Percentiles rank a stretch among this genome's conserved stretches.
Evolutionary conservation across 805 yeast genomes (phyloP).

Genomic region (Blastobotrys americana): DNA sequence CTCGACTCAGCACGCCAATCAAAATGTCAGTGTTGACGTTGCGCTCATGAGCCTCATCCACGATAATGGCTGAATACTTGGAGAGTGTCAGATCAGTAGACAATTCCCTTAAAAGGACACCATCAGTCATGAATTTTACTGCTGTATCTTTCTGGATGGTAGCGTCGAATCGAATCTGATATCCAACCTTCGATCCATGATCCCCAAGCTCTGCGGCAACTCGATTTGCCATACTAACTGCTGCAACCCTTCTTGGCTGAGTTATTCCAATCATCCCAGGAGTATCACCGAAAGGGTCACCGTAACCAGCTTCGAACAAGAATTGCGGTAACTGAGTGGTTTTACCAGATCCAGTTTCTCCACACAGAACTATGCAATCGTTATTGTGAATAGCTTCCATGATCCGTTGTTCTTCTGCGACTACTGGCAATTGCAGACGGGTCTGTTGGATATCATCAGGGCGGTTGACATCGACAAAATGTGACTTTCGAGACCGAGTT

Average conservation of each 20-base stretch:
- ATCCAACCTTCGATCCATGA: conserved; percentile 73
- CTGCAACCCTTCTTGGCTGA: conserved; percentile 87
- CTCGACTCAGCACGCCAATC: conserved; percentile 89
- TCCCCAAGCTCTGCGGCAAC: conserved; percentile 75
- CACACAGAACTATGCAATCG: conserved; percentile 85
- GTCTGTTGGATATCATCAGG: conserved; percentile 55
- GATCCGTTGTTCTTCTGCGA: conserved; percentile 79
- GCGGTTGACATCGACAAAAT: conserved; percentile 61
- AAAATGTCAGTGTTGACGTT: conserved; percentile 92
- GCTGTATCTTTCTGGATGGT: conserved; percentile 49
- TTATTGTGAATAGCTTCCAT: conserved; percentile 95
- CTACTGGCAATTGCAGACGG: conserved; percentile 77
- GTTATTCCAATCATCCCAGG: conserved; percentile 97
- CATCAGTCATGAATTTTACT: conserved; percentile 92
- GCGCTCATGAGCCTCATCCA: conserved; percentile 98
- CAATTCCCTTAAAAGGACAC: conserved; percentile 89
- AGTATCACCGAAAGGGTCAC: conserved; percentile 47
- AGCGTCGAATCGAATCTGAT: conserved; percentile 82
- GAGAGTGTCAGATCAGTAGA: conserved; percentile 74
- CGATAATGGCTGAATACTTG: conserved; percentile 78
- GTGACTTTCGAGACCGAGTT: conserved; percentile 51
- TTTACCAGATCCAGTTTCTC: conserved; percentile 98
- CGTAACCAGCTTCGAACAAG: conserved; percentile 87
- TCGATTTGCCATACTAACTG: conserved; percentile 74
- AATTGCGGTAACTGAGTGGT: conserved; percentile 98